phyloP scores from a whole-genome alignment of 2,329 filamentous ascomycete species.

The Aphanocladium album region DNA sequence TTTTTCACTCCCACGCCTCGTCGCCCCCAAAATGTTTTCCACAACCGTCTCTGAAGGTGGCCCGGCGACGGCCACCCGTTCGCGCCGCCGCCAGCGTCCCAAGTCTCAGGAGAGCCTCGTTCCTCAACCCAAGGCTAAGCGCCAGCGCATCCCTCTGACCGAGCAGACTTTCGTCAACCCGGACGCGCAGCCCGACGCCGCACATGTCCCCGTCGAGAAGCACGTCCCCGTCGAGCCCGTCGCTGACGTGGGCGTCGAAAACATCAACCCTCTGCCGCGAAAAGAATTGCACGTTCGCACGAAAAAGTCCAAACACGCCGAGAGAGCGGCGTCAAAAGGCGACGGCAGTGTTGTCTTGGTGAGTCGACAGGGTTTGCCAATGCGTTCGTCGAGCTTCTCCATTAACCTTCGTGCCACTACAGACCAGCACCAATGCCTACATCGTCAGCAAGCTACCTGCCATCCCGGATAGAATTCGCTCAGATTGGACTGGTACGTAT shows the following conservation, averaged over 20 bases:
- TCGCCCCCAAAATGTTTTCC: conserved; percentile 50
- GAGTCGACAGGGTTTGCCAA: conserved; percentile 24
- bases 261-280: conserved; percentile 32
- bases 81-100: conserved; percentile 57
- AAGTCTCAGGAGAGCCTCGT: conserved; percentile 48
- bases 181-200: conserved; percentile 47
- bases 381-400: conserved; percentile 16
- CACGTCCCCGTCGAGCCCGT: conserved; percentile 39
- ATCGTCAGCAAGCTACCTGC: conserved; percentile 79
- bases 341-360: conserved; percentile 65
- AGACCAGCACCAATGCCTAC: conserved; percentile 83
- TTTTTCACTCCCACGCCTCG: conserved; percentile 4
- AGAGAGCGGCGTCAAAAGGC: conserved; percentile 57
- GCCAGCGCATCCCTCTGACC: conserved; percentile 52
- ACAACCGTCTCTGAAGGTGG: conserved; percentile 47
- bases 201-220: conserved; percentile 52
- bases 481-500: conserved; percentile 58
- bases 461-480: conserved; percentile 70
- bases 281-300: conserved; percentile 56
- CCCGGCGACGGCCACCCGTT: conserved; percentile 52
- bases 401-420: conserved; percentile 6
- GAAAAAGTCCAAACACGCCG: conserved; percentile 58
- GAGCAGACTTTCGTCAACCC: conserved; percentile 54
- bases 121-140: conserved; percentile 59
- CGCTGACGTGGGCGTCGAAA: conserved; percentile 42